phyloP scores from a whole-genome alignment of 768 basidiomycete genomes.

The Cyclocybe cylindracea region DNA sequence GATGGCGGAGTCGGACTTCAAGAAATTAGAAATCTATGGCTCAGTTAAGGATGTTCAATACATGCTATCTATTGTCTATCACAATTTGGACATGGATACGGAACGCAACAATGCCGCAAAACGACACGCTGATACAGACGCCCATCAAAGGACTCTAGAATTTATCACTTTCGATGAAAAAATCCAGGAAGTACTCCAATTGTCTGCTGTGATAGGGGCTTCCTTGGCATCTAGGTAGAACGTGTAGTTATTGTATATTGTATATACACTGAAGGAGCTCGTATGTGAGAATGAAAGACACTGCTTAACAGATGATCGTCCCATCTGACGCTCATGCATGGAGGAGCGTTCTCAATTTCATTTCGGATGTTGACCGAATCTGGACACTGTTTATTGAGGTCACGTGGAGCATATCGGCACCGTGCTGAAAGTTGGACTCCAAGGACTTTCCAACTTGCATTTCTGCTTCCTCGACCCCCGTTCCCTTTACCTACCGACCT shows the following conservation, averaged over 20 bases:
- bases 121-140: slow-evolving; percentile 48
- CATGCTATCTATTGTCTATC: slow-evolving; percentile 66
- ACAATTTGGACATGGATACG: slow-evolving; percentile 59
- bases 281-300: not conserved
- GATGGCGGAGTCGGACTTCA: slow-evolving; percentile 69
- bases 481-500: slow-evolving; percentile 14
- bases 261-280: too few relatives aligned
- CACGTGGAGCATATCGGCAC: slow-evolving; percentile 9
- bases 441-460: not conserved
- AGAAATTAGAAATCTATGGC: slow-evolving; percentile 54
- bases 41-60: slow-evolving; percentile 73
- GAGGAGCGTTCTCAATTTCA: slow-evolving; percentile 3
- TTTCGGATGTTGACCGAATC: too few relatives aligned
- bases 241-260: not conserved
- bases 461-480: slow-evolving; percentile 2
- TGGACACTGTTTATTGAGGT: not conserved
- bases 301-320: too few relatives aligned
- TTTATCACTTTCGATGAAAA: slow-evolving; percentile 50
- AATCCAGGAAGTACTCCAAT: slow-evolving; percentile 53
- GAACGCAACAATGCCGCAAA: slow-evolving; percentile 58
- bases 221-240: slow-evolving; percentile 43
- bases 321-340: not conserved
- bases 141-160: slow-evolving; percentile 42
- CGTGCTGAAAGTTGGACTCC: too few relatives aligned
- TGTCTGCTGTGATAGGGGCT: slow-evolving; percentile 60